Evolutionary conservation across 169 alveolate species (phyloP), one percentile per base, ranked within the genome.

Genomic region (Plasmodium cynomolgi): DNA sequence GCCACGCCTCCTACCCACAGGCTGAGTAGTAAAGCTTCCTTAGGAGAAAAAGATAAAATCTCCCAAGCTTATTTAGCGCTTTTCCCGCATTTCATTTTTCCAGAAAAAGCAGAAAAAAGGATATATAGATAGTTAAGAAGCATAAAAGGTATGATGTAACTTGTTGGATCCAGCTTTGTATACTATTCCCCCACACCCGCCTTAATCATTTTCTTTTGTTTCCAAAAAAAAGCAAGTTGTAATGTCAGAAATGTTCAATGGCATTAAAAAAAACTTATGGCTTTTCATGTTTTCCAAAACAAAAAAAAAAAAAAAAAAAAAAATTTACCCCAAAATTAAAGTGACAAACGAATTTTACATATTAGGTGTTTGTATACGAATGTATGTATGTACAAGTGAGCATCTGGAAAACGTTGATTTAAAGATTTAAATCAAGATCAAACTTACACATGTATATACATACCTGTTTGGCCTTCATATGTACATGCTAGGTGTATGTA

Each of bases 221-320:
- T 47, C 77, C 44, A 33, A 83, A 83, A 58, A 41, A 58, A 81
- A 81, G 68, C 62, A 26, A 41, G 91, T 34, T 33, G 91, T 56
- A 34, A 83, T 83, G 80, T 83, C 58, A 83, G 75, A 29, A 33
- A 83, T 9, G 62, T 83, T 56, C 81, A 3, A 13, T 54, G 29
- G 68, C 41, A 54, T 50, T 31, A 83, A 83, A 15, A 82, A 82
- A 13, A 58, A 58, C 41, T 83, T 80, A 31, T 80, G 84, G 84
- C 71, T 33, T 31, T 80, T 80, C 56, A 80, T 80, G 58, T 80
- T 80, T 50, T 80, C 84, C 26, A n/a, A 80, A 80, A 80, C 37
- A 39, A 80, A 80, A 80, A 80, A 80, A 80, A 80, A 80, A 80
- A 80, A 80, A 80, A 80, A 80, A 80, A 80, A 80, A 41, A 33